These are phyloP conservation scores for Pythium rishiriense DNA, from an alignment of 352 stramenopile genomes.

Conservation along the genomic window DNA sequence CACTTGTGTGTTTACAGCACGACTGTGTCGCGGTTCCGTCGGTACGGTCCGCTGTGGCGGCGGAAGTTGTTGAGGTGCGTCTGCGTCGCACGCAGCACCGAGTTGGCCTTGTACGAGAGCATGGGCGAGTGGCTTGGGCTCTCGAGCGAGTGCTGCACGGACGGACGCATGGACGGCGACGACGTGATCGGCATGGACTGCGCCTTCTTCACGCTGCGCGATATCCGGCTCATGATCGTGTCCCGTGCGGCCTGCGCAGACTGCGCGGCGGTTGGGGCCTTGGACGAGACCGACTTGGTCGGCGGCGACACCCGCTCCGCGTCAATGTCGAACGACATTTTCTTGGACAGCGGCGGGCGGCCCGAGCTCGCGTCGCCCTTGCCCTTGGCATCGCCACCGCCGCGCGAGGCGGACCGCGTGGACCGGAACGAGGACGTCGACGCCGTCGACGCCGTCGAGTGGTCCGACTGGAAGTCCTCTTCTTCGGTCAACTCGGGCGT, in stretches of 20 bases:
- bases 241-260: background rate
- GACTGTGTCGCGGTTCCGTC: slow-evolving; percentile 46
- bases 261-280: background rate
- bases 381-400: background rate
- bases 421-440: slow-evolving; percentile 27
- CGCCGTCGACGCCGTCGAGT: slow-evolving; percentile 29
- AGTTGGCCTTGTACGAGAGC: slow-evolving; percentile 33
- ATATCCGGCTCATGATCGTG: slow-evolving; percentile 33
- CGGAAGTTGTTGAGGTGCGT: slow-evolving; percentile 44
- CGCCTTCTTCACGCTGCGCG: slow-evolving; percentile 29
- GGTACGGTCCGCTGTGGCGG: slow-evolving; percentile 48
- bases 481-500: slow-evolving; percentile 22
- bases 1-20: slow-evolving; percentile 36
- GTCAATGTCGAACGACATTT: slow-evolving; percentile 33
- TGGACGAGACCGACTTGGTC: background rate
- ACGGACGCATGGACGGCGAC: background rate
- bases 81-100: slow-evolving; percentile 21
- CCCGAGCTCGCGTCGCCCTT: background rate
- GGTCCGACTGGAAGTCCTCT: slow-evolving; percentile 31
- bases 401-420: slow-evolving; percentile 14
- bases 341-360: slow-evolving; percentile 23
- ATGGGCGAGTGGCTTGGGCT: slow-evolving; percentile 26
- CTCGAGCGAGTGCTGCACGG: slow-evolving; percentile 13
- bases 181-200: slow-evolving; percentile 23
- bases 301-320: slow-evolving; percentile 6